Base-by-base conservation (phyloP, 2,329 filamentous ascomycete genomes). In the Talaromyces sp. region DNA sequence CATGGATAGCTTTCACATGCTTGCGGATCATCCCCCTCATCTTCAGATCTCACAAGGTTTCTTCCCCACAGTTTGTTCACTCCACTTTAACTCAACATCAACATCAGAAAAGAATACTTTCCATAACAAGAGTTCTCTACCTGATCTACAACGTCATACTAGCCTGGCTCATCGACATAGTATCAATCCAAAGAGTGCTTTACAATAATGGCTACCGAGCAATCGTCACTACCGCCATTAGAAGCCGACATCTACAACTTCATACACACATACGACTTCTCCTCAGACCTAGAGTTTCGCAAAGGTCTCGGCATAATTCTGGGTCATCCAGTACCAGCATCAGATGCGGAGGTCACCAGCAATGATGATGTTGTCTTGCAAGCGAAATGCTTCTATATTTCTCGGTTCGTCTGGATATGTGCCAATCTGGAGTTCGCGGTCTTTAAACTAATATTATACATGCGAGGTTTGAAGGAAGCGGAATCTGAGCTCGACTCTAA, bases 301-400 rank as follows among this genome's bases (percentile, higher is more conserved):
- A 75, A 74, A 56, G 81, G 81, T n/a, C 76, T 83, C n/a, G 74
- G 77, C 10, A 72, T 78, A 31, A 82, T 83, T 56, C 74, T 83
- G 16, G 76, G 79, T 39, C 79, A 81, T 63, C 73, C 76, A 11
- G 73, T 73, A 1, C 75, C 76, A 39, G 75, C 77, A 9, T 77
- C 76, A 19, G 73, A 76, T 39, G 72, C 72, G 16, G 79, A 81
- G 68, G 70, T 81, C 33, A 69, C 68, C 39, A 72, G 75, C 27
- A 73, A 76, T 22, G 75, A 80, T 60, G 78, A 79, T 63, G 72
- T 82, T 31, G 77, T 81, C 14, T 64, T 81, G 14, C 77, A 79
- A 67, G 81, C 81, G 14, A 79, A 81, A 72, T 82, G 79, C 67
- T 83, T 82, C 69, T 83, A 81, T 65, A 81, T 78, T 66, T 77